Evolutionary conservation across 495 filamentous ascomycete species (phyloP).

Genomic region (Penicillium chermesinum): DNA sequence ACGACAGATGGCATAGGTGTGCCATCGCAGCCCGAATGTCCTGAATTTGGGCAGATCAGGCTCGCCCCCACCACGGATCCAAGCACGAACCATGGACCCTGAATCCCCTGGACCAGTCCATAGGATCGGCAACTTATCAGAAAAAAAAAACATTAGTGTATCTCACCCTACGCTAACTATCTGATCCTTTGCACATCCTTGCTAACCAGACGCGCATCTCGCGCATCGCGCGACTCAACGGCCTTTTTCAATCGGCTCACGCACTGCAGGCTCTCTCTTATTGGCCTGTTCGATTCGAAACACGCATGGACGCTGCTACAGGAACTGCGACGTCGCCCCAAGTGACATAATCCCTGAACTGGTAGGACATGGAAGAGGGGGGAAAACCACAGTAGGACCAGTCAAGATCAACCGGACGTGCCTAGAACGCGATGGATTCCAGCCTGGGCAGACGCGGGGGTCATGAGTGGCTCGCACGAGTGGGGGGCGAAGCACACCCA

Average conservation of each 20-base stretch:
- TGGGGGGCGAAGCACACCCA: not conserved
- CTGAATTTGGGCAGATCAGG: not conserved
- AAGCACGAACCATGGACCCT: not conserved
- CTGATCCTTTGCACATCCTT: too few species aligned
- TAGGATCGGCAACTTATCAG: too few species aligned
- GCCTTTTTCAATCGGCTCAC: too few species aligned
- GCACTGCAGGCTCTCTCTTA: too few species aligned
- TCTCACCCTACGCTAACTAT: too few species aligned
- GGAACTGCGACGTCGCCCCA: not conserved
- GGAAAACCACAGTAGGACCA: too few species aligned
- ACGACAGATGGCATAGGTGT: not conserved
- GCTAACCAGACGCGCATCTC: too few species aligned
- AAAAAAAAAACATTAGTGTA: too few species aligned
- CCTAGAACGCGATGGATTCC: constrained; percentile 2
- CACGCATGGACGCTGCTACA: not conserved
- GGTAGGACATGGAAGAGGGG: too few species aligned
- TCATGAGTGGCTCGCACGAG: not conserved
- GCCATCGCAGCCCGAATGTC: not conserved
- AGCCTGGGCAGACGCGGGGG: not conserved
- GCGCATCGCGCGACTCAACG: too few species aligned
- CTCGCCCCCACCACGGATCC: not conserved
- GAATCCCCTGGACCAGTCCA: not conserved
- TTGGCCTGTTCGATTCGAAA: too few species aligned
- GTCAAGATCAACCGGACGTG: not conserved
- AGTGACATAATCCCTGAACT: too few species aligned